Percentiles rank a stretch among this genome's conserved stretches.
These are phyloP conservation scores for Talinum fruticosum DNA, from an alignment of 148 eudicot genomes.

Conservation along the genomic window DNA sequence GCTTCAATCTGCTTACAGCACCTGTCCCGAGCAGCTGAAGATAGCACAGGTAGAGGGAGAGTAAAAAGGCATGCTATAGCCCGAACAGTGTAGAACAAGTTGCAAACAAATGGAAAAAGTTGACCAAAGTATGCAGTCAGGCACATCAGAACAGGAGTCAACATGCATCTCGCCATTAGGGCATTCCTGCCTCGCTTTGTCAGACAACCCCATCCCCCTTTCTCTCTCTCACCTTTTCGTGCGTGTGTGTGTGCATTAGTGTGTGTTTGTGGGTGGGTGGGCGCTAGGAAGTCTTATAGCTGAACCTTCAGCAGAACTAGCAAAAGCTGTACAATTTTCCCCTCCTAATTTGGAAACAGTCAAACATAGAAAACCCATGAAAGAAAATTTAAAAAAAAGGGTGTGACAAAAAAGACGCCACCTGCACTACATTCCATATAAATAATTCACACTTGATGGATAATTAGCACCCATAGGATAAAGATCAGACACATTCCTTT, in stretches of 20 bases:
- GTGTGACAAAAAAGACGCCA: background rate
- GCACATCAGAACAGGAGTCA: background rate
- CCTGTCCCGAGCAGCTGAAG: conserved; percentile 78
- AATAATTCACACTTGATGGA: background rate
- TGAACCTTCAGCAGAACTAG: background rate
- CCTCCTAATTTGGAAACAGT: background rate
- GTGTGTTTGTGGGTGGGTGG: too few relatives aligned
- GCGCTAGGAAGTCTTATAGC: background rate
- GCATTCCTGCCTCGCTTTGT: background rate
- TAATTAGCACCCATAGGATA: background rate
- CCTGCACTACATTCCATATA: background rate
- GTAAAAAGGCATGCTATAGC: background rate
- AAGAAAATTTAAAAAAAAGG: background rate
- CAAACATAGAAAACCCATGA: background rate
- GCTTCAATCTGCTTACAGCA: conserved; percentile 91
- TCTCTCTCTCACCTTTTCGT: background rate
- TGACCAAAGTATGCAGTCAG: background rate
- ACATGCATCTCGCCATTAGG: background rate
- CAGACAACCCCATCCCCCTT: background rate
- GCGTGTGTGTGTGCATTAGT: too few relatives aligned
- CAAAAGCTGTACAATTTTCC: background rate
- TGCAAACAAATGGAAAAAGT: background rate
- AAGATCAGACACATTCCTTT: background rate
- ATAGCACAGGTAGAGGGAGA: conserved; percentile 1
- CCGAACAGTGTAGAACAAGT: background rate